phyloP scores from a whole-genome alignment of 2,329 filamentous ascomycete genomes.

The Paracamarosporium sp. region DNA sequence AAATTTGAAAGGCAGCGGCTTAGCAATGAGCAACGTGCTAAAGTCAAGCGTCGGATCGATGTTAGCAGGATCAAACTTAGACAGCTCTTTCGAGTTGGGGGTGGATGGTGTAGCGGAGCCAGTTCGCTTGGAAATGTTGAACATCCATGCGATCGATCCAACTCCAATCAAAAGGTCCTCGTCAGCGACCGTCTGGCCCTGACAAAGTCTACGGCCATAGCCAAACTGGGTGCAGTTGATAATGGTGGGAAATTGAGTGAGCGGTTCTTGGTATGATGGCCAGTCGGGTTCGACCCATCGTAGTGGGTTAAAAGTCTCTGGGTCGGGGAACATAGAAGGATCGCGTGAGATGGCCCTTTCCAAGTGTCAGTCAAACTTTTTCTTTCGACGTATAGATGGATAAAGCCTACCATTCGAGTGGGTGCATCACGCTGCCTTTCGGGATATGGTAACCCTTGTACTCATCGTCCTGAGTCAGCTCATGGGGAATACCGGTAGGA shows the following conservation, averaged over 20 bases:
- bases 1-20: constrained; percentile 55
- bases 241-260: constrained; percentile 59
- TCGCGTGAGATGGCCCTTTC: constrained; percentile 61
- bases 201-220: constrained; percentile 59
- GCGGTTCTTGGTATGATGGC: constrained; percentile 61
- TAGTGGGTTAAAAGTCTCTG: constrained; percentile 69
- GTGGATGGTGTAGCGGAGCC: neutral
- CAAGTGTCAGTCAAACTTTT: constrained; percentile 16
- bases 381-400: neutral
- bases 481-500: constrained; percentile 60
- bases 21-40: constrained; percentile 54
- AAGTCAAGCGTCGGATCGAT: constrained; percentile 54
- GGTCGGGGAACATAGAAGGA: constrained; percentile 63
- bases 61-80: constrained; percentile 26
- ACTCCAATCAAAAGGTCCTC: constrained; percentile 51
- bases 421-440: constrained; percentile 57
- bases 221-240: constrained; percentile 63
- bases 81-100: constrained; percentile 16
- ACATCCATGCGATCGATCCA: constrained; percentile 55
- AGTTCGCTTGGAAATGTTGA: constrained; percentile 39
- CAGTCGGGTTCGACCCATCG: constrained; percentile 66
- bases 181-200: constrained; percentile 51
- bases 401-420: constrained; percentile 50
- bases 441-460: constrained; percentile 66
- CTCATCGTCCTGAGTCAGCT: constrained; percentile 60